Conservation (phyloP, 768 basidiomycete genomes). For the Sarcodon aspratus region DNA sequence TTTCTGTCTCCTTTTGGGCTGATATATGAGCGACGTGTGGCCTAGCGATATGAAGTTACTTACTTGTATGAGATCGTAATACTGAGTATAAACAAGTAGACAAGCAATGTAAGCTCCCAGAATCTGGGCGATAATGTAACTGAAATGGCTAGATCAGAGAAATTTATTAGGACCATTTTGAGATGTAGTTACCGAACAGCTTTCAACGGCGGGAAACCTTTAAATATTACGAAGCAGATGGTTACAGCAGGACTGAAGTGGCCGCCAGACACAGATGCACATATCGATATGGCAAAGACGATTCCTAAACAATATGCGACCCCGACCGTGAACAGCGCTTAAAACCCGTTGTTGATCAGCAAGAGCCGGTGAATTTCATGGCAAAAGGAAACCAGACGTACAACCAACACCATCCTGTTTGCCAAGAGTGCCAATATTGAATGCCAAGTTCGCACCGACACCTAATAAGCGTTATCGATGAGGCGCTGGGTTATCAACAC, state of each 20-base stretch:
- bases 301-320: conserved; percentile 26
- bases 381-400: conserved; percentile 9
- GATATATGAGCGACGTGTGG: too few species aligned
- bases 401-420: conserved; percentile 15
- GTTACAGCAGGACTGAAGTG: conserved; percentile 48
- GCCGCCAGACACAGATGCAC: conserved; percentile 22
- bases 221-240: conserved; percentile 37
- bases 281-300: conserved; percentile 22
- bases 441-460: conserved; percentile 22
- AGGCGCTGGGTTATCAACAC: too few species aligned
- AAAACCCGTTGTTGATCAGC: neutral
- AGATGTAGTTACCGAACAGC: conserved; percentile 12
- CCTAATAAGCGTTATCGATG: conserved; percentile 4
- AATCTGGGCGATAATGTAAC: conserved; percentile 45
- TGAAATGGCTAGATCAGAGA: neutral
- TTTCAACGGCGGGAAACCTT: conserved; percentile 40
- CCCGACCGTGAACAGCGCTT: conserved; percentile 23
- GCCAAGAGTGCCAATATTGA: conserved; percentile 15
- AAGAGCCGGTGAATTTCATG: neutral
- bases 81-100: conserved; percentile 50
- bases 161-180: too few species aligned
- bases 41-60: conserved; percentile 2
- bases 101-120: conserved; percentile 55
- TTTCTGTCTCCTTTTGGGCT: neutral
- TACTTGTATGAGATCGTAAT: conserved; percentile 33